phyloP scores from a whole-genome alignment of 768 basidiomycete species.

The Hygrophorus russula region DNA sequence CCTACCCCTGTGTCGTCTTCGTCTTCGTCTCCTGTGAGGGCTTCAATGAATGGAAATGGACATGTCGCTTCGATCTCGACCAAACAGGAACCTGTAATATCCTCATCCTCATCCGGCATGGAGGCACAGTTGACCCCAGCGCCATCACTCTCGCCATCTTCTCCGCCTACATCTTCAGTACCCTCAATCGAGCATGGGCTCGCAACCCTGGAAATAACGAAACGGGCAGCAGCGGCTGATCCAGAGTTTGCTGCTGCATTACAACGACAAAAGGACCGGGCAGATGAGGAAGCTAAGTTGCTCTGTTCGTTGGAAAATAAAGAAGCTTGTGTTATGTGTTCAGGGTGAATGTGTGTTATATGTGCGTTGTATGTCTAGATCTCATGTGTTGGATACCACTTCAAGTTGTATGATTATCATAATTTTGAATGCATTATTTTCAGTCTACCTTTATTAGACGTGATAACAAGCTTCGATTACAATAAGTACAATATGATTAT shows the following conservation, averaged over 20 bases:
- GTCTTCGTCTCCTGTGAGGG: conserved; percentile 17
- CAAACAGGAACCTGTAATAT: neutral
- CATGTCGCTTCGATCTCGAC: no score
- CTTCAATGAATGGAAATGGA: conserved; percentile 6
- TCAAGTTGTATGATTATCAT: no score
- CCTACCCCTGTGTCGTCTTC: conserved; percentile 21
- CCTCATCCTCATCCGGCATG: conserved; percentile 9
- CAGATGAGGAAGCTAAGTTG: conserved; percentile 73
- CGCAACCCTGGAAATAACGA: conserved; percentile 36
- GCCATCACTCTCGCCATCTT: conserved; percentile 16
- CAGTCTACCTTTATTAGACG: no score
- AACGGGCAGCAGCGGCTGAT: conserved; percentile 42
- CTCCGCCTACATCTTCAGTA: conserved; percentile 6
- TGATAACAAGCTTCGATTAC: no score
- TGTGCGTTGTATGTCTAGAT: neutral
- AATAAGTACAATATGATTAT: no score
- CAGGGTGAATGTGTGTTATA: conserved; percentile 37
- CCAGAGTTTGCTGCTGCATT: conserved; percentile 78
- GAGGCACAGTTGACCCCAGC: conserved; percentile 15
- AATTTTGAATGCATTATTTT: no score
- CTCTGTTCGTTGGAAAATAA: conserved; percentile 87
- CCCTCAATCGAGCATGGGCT: conserved; percentile 18
- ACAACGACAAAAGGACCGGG: conserved; percentile 54
- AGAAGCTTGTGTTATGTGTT: conserved; percentile 91
- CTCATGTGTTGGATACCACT: no score